Evolutionary conservation across 78 protist genomes (phyloP).

Genomic region (Dictyostelium citrinum): DNA sequence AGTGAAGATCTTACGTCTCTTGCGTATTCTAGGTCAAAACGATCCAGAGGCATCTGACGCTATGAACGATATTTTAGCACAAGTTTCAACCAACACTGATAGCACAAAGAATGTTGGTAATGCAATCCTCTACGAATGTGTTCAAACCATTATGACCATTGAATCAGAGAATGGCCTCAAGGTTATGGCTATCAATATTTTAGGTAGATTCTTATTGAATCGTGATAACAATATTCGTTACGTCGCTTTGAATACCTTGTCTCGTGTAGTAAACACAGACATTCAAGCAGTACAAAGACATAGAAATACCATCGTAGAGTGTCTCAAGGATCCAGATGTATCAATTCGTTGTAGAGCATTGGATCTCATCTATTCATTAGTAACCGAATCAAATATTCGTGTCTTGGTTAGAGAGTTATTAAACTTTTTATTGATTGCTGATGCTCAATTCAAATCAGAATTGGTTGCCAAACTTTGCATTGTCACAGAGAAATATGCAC

Average conservation of each 20-base stretch:
- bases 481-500: constrained; percentile 90
- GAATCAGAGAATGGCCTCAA: constrained; percentile 90
- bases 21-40: constrained; percentile 90
- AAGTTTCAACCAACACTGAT: constrained; percentile 97
- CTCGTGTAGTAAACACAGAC: constrained; percentile 86
- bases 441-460: constrained; percentile 87
- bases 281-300: constrained; percentile 96
- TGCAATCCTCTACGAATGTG: constrained; percentile 97
- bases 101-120: constrained; percentile 94
- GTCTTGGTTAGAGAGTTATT: constrained; percentile 85
- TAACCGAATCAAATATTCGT: constrained; percentile 89
- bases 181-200: constrained; percentile 95
- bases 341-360: constrained; percentile 98
- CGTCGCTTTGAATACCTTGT: constrained; percentile 93
- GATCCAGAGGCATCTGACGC: constrained; percentile 85
- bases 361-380: constrained; percentile 94
- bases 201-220: constrained; percentile 96
- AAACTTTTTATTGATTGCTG: constrained; percentile 80
- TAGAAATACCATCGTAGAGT: constrained; percentile 95
- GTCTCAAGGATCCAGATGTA: constrained; percentile 97
- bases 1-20: constrained; percentile 89
- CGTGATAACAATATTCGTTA: constrained; percentile 95
- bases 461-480: constrained; percentile 84
- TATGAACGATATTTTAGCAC: constrained; percentile 98
- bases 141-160: constrained; percentile 95